phyloP scores from a whole-genome alignment of 164 flowering plant genomes.

The Macadamia tetraphylla region DNA sequence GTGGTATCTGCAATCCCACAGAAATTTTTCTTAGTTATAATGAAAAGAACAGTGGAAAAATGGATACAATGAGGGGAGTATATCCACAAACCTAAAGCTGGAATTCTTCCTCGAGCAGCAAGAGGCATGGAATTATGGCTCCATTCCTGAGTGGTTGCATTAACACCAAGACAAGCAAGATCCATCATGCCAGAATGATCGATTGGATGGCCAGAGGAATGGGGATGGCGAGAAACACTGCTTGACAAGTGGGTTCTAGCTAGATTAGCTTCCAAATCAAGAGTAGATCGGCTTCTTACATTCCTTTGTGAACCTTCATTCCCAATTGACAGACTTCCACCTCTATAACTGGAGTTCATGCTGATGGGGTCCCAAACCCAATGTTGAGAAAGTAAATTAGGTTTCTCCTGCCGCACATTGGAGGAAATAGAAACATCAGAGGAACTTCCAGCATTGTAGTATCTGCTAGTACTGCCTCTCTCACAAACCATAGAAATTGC shows the following conservation, averaged over 20 bases:
- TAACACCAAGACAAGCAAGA: slow-evolving; percentile 21
- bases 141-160: slow-evolving; percentile 34
- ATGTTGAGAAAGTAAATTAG: slow-evolving; percentile 30
- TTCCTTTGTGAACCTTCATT: slow-evolving; percentile 52
- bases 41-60: not conserved
- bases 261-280: slow-evolving; percentile 39
- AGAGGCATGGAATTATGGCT: slow-evolving; percentile 30
- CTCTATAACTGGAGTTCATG: slow-evolving; percentile 23
- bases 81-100: slow-evolving; percentile 29
- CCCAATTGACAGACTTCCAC: slow-evolving; percentile 32
- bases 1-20: slow-evolving; percentile 27
- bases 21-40: not conserved
- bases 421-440: slow-evolving; percentile 28
- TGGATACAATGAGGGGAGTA: not conserved
- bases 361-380: slow-evolving; percentile 32
- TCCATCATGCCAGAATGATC: slow-evolving; percentile 32
- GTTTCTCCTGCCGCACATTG: slow-evolving; percentile 39
- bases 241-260: slow-evolving; percentile 30
- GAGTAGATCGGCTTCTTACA: slow-evolving; percentile 57
- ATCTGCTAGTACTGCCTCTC: slow-evolving; percentile 43
- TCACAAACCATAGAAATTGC: slow-evolving; percentile 37
- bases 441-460: slow-evolving; percentile 27
- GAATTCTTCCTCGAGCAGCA: slow-evolving; percentile 29
- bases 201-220: slow-evolving; percentile 20
- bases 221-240: slow-evolving; percentile 29